phyloP scores from a whole-genome alignment of 345 rosid genomes.

The Eucalyptus camaldulensis region DNA sequence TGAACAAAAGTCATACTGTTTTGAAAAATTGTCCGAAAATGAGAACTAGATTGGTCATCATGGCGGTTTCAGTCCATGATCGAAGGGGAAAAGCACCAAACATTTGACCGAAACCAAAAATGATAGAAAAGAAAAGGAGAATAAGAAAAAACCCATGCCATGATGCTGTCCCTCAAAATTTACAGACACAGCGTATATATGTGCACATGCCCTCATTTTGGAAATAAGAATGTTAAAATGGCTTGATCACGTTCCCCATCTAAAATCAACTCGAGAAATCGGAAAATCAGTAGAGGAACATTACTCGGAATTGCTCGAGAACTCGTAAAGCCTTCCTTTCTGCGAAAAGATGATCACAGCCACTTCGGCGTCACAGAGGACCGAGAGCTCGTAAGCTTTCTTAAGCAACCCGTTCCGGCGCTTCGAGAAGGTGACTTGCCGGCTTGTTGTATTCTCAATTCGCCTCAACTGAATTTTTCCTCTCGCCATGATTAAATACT shows the following conservation, averaged over 20 bases:
- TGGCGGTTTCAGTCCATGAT: not conserved
- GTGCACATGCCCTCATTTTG: not conserved
- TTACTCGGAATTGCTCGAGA: not conserved
- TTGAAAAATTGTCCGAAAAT: not conserved
- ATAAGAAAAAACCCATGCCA: not conserved
- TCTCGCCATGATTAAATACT: not conserved
- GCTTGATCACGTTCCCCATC: not conserved
- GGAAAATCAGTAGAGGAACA: not conserved
- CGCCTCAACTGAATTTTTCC: slow-evolving; percentile 2
- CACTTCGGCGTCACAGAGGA: not conserved
- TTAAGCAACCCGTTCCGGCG: not conserved
- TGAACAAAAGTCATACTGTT: not conserved
- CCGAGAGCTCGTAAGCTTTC: slow-evolving; percentile 1
- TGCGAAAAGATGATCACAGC: not conserved
- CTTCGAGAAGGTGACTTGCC: slow-evolving; percentile 5
- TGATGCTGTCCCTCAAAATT: not conserved
- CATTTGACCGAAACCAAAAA: not conserved
- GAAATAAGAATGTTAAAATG: not conserved
- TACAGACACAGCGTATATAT: not conserved
- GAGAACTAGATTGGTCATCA: not conserved
- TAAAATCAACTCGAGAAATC: not conserved
- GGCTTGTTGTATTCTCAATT: not conserved
- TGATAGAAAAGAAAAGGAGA: not conserved
- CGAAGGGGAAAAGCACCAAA: not conserved
- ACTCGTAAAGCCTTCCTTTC: not conserved